phyloP scores from a whole-genome alignment of 495 filamentous ascomycete genomes.

The Oidiodendron maius region DNA sequence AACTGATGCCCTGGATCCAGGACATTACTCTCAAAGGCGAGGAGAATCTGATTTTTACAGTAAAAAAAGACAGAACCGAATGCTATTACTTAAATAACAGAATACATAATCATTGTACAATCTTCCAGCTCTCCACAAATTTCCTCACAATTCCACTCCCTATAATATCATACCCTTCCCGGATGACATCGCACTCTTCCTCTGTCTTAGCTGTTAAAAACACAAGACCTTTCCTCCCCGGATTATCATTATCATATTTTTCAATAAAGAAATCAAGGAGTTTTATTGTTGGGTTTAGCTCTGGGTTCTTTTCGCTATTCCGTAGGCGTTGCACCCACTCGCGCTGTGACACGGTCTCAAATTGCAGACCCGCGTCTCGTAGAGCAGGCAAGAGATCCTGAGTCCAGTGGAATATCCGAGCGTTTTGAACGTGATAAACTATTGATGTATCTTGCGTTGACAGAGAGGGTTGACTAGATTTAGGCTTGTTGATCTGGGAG shows the following conservation, averaged over 20 bases:
- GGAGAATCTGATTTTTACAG: no score
- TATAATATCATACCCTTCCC: constrained; percentile 20
- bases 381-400: constrained; percentile 34
- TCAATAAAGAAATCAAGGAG: constrained; percentile 33
- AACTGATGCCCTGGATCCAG: no score
- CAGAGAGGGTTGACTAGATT: background rate
- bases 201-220: constrained; percentile 18
- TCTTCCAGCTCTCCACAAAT: constrained; percentile 24
- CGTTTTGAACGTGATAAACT: constrained; percentile 41
- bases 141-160: constrained; percentile 21
- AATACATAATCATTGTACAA: no score
- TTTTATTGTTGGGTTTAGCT: constrained; percentile 34
- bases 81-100: no score
- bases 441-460: constrained; percentile 7
- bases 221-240: constrained; percentile 4
- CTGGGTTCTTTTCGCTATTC: constrained; percentile 24
- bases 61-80: no score
- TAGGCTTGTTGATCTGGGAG: constrained; percentile 10
- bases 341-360: constrained; percentile 32
- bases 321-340: constrained; percentile 38
- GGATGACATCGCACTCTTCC: constrained; percentile 16
- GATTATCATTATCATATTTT: constrained; percentile 30
- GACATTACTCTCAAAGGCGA: no score
- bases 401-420: constrained; percentile 32
- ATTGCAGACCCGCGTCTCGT: constrained; percentile 26